These are phyloP conservation scores for Candida sp. DNA, from an alignment of 1,139 yeast genomes.

Conservation along the genomic window DNA sequence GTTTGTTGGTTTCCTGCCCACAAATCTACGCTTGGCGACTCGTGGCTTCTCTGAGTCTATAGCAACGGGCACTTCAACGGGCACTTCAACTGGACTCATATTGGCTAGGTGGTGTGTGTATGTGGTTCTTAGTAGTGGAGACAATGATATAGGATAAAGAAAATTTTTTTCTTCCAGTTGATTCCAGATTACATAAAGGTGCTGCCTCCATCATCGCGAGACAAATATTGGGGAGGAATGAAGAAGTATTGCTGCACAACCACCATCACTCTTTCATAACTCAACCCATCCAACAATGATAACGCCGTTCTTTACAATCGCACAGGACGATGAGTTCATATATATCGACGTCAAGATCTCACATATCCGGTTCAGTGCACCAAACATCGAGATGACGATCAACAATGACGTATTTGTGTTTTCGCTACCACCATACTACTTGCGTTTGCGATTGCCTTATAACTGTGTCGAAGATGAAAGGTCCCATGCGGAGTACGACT, in stretches of 20 bases:
- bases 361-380: conserved; percentile 69
- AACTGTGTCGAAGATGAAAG: conserved; percentile 74
- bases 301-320: conserved; percentile 80
- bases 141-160: not conserved
- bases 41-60: conserved; percentile 8
- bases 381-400: conserved; percentile 76
- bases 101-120: not conserved
- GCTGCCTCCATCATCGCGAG: not conserved
- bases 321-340: conserved; percentile 78
- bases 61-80: conserved; percentile 7
- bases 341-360: conserved; percentile 62
- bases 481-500: conserved; percentile 61
- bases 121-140: too few relatives aligned
- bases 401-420: conserved; percentile 77
- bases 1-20: conserved; percentile 29
- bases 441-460: conserved; percentile 78
- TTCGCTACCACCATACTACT: conserved; percentile 86
- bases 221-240: too few relatives aligned
- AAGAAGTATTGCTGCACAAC: not conserved
- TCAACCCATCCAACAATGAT: conserved; percentile 54
- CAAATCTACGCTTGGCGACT: conserved; percentile 34
- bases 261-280: not conserved
- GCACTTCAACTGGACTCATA: conserved; percentile 16
- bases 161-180: not conserved
- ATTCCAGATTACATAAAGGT: not conserved